Evolutionary conservation across 768 basidiomycete species (phyloP).

Genomic region (Mycena chlorophos): DNA sequence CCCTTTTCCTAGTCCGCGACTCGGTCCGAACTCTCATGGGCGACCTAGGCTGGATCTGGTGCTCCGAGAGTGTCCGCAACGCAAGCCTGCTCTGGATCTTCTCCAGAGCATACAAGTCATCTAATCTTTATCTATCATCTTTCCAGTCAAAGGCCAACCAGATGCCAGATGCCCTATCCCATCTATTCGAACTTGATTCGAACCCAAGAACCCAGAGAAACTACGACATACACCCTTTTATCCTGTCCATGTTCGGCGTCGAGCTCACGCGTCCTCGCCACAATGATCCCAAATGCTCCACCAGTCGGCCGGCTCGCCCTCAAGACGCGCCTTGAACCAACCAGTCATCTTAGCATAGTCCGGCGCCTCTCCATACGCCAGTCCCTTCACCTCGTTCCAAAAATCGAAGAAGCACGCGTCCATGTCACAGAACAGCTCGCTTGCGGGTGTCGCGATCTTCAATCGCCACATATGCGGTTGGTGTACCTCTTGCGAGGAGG

Average conservation of each 20-base stretch:
- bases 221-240: background rate
- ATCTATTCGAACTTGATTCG: too few species aligned
- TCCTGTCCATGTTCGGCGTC: too few species aligned
- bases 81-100: too few species aligned
- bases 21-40: too few species aligned
- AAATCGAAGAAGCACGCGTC: constrained; percentile 29
- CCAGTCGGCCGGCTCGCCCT: background rate
- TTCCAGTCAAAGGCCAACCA: too few species aligned
- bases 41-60: too few species aligned
- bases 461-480: constrained; percentile 29
- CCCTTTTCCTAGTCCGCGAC: too few species aligned
- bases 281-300: constrained; percentile 13
- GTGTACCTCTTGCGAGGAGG: background rate
- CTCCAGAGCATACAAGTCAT: too few species aligned
- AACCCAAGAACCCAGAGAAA: background rate
- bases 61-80: too few species aligned
- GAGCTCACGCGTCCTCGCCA: too few species aligned
- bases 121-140: too few species aligned
- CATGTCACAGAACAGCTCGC: constrained; percentile 30
- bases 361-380: constrained; percentile 33
- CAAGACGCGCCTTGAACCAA: constrained; percentile 26
- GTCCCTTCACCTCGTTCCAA: constrained; percentile 32
- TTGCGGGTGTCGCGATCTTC: constrained; percentile 31
- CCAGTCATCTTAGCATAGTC: constrained; percentile 28
- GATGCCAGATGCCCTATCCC: too few species aligned